Evolutionary conservation across 345 rosid genomes (phyloP), one percentile per base, ranked within the genome.

Genomic region (Eucalyptus polyanthemos): DNA sequence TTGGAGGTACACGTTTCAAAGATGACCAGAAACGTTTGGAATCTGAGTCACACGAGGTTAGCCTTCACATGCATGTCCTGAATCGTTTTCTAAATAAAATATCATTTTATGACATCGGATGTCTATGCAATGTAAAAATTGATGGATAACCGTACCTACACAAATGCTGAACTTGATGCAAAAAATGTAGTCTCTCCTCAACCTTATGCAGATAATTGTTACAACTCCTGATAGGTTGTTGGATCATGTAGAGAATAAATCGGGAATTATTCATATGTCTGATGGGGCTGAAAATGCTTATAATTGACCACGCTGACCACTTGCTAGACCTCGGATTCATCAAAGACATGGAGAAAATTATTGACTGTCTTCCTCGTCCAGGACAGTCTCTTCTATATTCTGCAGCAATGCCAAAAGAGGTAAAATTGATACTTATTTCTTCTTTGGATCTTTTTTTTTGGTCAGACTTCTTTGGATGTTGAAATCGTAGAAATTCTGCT

Each of bases 1-100:
- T 97, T 91, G 99, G 98, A 89, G 99, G 98, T 53, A 96, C 97
- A 80, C 97, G 97, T 88, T 96, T 97, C 96, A 97, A 97, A 93
- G 96, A 93, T 91, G 99, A 98, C 89, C 97, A 96, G 91, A 97
- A 92, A 92, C 96, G 93, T 85, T 92, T 97, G 31, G 96, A 96
- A 91, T 91, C 97, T 11, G 95, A 96, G 51, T 97, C 97, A 27
- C 96, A 96, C 88, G 97, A 98, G 98, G 98, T 97, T 91, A 91
- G 95, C 85, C 54, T 56, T 67, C 87, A 15, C 49, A 86, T 88
- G 58, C 53, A 47, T 50, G 14, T 80, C 49, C 51, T 72, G 88
- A 76, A 86, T 67, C 44, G 24, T 88, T 45, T 65, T 88, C 47
- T 86, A 31, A 34, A 12, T 51, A n/a, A 50, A 86, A 47, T 37